Evolutionary conservation across 2,329 filamentous ascomycete genomes (phyloP).

Genomic region (Bipolaris sorokiniana): DNA sequence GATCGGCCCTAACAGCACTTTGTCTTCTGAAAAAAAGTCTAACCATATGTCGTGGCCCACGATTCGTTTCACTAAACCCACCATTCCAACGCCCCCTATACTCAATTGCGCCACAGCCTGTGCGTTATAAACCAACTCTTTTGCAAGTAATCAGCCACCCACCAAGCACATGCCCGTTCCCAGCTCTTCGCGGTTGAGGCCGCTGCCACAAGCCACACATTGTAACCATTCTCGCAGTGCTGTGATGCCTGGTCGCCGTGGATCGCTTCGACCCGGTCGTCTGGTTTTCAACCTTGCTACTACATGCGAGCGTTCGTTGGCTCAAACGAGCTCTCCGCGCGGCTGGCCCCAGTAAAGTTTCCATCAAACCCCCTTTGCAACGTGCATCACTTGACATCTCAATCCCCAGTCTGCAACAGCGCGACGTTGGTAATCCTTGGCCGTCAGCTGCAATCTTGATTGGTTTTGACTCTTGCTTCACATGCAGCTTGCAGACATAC

Average conservation of each 20-base stretch:
- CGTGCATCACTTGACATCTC: background rate
- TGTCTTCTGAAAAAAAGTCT: background rate
- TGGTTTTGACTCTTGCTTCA: background rate
- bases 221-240: background rate
- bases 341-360: background rate
- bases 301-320: background rate
- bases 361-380: background rate
- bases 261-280: background rate
- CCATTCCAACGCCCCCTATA: background rate
- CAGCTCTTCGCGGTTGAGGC: conserved; percentile 1
- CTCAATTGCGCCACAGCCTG: conserved; percentile 10
- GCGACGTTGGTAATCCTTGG: background rate
- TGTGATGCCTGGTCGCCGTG: conserved; percentile 9
- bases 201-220: background rate
- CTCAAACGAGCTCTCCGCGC: background rate
- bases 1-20: conserved; percentile 1
- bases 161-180: background rate
- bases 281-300: conserved; percentile 5
- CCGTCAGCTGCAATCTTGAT: background rate
- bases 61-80: background rate
- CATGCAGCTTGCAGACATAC: background rate
- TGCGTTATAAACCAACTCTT: conserved; percentile 6
- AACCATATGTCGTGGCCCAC: conserved; percentile 2
- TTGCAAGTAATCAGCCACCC: background rate
- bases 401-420: conserved; percentile 5